Evolutionary conservation across 2,329 filamentous ascomycete species (phyloP), one percentile per base, ranked within the genome.

Genomic region (Massarina eburnea): DNA sequence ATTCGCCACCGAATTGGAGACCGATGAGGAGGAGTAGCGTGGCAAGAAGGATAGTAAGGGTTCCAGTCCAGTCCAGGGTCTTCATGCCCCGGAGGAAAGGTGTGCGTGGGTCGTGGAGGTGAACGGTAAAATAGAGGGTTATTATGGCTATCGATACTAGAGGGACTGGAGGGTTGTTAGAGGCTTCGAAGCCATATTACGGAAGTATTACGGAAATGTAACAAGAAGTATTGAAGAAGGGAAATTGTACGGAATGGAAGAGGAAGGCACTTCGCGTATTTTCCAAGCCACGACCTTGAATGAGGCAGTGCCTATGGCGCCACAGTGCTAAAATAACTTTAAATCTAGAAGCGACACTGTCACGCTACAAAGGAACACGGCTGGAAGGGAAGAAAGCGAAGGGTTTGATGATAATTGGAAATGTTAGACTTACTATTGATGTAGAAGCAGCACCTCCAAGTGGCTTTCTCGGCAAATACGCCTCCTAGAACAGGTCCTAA

Each of bases 31-130:
- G 57, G 56, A 81, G 70, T 7, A 79, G 49, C 0, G 76, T 77
- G 10, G 77, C 68, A 1, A 66, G 69, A 1, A 79, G 61, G 36
- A 81, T 75, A 1, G 74, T 74, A 17, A 78, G 24, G 9, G 71
- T 76, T 3, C 79, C 79, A 14, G 74, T 66, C 77, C 78, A 81
- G 57, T 81, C 79, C 14, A 81, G 74, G 3, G 77, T 76, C 19
- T 60, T 67, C 14, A 81, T 61, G 0, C 78, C 79, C 1, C 70
- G 46, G 1, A 59, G 18, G 12, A 81, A 57, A 1, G 68, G 67
- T 0, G 77, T 81, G 20, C 71, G 71, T 0, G 79, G 77, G 36
- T 77, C 78, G 48, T 77, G 76, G 1, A 82, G 70, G 46, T 81
- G 73, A 14, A 83, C 64, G 41, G 76, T 80, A 32, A 80, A 62